Conservation (phyloP, 305 asterid species). For the Plantago rigida region DNA sequence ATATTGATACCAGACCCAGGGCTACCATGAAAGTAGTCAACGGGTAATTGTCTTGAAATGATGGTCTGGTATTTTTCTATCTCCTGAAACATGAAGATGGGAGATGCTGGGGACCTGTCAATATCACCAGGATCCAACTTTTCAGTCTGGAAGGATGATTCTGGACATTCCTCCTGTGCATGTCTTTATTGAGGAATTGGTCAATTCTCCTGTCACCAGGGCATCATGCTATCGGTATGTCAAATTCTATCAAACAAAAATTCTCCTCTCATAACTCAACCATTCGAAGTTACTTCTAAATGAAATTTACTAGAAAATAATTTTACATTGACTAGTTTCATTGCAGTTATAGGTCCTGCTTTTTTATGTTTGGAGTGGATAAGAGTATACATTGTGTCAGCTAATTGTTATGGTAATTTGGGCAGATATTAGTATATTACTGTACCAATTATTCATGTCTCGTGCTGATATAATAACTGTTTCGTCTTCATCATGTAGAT, state of each 20-base stretch:
- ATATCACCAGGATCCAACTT: conserved; percentile 18
- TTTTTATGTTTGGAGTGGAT: not conserved
- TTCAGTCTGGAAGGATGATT: not conserved
- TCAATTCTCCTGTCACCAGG: conserved; percentile 10
- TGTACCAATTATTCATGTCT: too few species aligned
- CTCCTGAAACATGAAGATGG: conserved; percentile 19
- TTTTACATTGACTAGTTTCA: not conserved
- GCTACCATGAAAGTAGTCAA: conserved; percentile 31
- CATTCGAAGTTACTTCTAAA: conserved; percentile 18
- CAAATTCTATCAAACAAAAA: not conserved
- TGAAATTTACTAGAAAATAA: conserved; percentile 8
- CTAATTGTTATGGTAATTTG: too few species aligned
- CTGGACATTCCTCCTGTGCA: conserved; percentile 15
- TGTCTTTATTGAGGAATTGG: conserved; percentile 1
- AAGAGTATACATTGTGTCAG: not conserved
- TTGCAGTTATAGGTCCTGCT: not conserved
- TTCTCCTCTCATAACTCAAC: not conserved
- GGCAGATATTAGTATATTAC: too few species aligned
- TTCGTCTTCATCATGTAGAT: not conserved
- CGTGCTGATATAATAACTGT: too few species aligned
- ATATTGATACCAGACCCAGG: conserved; percentile 31
- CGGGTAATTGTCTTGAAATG: conserved; percentile 27
- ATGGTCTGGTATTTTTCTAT: conserved; percentile 4
- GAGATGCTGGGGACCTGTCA: conserved; percentile 15
- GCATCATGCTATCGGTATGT: conserved; percentile 10